These are phyloP conservation scores for Coemansia reversa DNA, from an alignment of 192 early-diverging fungal genomes.

Conservation along the genomic window DNA sequence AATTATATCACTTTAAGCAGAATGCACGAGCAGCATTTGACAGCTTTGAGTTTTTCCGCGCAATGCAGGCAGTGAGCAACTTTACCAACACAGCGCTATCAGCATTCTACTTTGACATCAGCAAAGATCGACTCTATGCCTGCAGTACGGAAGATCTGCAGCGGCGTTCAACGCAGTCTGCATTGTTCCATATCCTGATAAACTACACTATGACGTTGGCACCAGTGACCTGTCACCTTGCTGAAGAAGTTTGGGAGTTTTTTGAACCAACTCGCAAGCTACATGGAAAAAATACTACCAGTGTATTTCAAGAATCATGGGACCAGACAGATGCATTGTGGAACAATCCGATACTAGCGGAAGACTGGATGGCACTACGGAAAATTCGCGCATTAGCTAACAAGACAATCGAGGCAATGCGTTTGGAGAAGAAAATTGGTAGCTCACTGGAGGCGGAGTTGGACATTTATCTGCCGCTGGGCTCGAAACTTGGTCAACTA, in stretches of 20 bases:
- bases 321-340: constrained; percentile 43
- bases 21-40: constrained; percentile 59
- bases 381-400: constrained; percentile 40
- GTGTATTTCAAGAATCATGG: constrained; percentile 66
- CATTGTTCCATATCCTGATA: constrained; percentile 63
- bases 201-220: constrained; percentile 63
- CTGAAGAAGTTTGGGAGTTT: constrained; percentile 74
- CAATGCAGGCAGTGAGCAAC: constrained; percentile 62
- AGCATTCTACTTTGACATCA: constrained; percentile 76
- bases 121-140: constrained; percentile 77
- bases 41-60: constrained; percentile 63
- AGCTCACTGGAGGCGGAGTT: constrained; percentile 52
- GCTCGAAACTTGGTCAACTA: constrained; percentile 26
- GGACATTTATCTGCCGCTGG: constrained; percentile 33
- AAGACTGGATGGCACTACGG: constrained; percentile 39
- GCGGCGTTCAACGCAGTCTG: constrained; percentile 66
- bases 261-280: constrained; percentile 39
- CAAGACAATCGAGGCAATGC: constrained; percentile 45
- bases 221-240: constrained; percentile 65
- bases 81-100: constrained; percentile 69
- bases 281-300: constrained; percentile 46
- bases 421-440: constrained; percentile 37
- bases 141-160: constrained; percentile 35
- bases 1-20: constrained; percentile 63
- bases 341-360: constrained; percentile 29